These are phyloP conservation scores for Simplicillium sp. DNA, from an alignment of 2,329 filamentous ascomycete species.

Conservation along the genomic window DNA sequence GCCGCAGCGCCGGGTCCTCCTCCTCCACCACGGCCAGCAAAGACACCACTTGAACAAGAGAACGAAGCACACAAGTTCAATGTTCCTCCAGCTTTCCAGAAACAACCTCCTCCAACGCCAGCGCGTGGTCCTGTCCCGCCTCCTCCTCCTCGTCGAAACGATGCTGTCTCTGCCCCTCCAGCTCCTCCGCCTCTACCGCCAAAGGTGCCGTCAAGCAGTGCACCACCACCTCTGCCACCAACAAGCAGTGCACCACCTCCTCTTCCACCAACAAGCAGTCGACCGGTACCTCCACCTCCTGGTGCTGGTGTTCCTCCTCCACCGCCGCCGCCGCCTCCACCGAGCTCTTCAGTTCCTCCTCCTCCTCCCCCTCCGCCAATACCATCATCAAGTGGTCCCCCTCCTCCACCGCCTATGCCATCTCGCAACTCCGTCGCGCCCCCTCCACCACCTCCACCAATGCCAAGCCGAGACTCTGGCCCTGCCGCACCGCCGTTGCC, in stretches of 20 bases:
- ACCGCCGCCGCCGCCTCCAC: constrained; percentile 23
- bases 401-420: constrained; percentile 28
- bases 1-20: constrained; percentile 19
- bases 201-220: constrained; percentile 32
- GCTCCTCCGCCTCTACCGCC: constrained; percentile 36
- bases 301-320: constrained; percentile 27
- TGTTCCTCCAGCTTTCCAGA: constrained; percentile 74
- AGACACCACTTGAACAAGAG: constrained; percentile 57
- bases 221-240: constrained; percentile 12
- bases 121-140: constrained; percentile 63
- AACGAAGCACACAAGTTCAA: constrained; percentile 51
- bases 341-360: constrained; percentile 24
- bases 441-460: constrained; percentile 38
- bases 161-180: constrained; percentile 15
- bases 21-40: constrained; percentile 43
- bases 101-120: constrained; percentile 66
- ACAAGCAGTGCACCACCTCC: constrained; percentile 23
- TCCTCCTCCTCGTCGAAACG: constrained; percentile 47
- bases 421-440: constrained; percentile 26
- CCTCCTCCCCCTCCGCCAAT: constrained; percentile 25
- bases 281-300: constrained; percentile 45
- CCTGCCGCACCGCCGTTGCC: constrained; percentile 36
- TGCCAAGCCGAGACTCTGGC: constrained; percentile 49
- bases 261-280: constrained; percentile 39
- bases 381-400: constrained; percentile 21